phyloP scores from a whole-genome alignment of 331 rosid genomes.

The Cucumis variabilis region DNA sequence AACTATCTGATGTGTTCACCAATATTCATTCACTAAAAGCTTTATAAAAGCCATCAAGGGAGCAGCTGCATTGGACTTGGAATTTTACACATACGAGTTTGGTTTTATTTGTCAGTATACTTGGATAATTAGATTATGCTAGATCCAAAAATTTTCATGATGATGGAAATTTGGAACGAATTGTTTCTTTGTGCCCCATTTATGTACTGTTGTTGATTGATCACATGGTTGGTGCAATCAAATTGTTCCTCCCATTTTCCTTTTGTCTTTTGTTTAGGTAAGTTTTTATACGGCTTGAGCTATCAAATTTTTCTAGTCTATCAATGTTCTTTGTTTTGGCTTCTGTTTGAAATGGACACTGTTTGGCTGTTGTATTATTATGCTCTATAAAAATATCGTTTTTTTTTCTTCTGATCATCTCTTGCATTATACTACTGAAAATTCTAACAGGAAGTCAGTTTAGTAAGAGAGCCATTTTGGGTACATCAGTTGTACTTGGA shows the following conservation, averaged over 20 bases:
- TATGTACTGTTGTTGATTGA: background rate
- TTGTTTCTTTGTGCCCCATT: background rate
- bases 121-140: background rate
- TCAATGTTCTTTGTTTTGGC: background rate
- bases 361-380: background rate
- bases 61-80: background rate
- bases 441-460: conserved; percentile 51
- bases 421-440: background rate
- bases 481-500: conserved; percentile 53
- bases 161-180: background rate
- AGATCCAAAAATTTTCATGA: background rate
- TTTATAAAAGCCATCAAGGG: background rate
- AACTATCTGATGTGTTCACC: background rate
- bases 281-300: background rate
- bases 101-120: background rate
- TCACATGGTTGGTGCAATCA: conserved; percentile 6
- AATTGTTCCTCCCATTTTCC: background rate
- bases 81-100: background rate
- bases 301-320: background rate
- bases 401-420: background rate
- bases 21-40: background rate
- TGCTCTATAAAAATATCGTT: too few species aligned
- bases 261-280: background rate
- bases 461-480: conserved; percentile 52
- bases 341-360: background rate